phyloP scores from a whole-genome alignment of 2,329 filamentous ascomycete genomes.

The Nannizziopsis barbatae region DNA sequence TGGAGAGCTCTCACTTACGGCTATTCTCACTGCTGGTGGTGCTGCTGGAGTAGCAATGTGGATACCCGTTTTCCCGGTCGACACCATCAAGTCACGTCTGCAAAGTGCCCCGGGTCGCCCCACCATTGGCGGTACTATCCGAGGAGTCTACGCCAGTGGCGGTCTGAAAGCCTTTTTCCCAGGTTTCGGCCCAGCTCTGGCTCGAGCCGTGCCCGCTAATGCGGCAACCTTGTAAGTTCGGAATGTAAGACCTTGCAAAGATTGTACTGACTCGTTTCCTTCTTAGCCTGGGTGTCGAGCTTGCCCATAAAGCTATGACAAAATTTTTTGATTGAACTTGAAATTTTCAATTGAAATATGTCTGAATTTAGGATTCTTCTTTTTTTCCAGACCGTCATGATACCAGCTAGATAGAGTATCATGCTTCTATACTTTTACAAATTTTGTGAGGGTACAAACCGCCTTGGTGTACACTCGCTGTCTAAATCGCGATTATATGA shows the following conservation, averaged over 20 bases:
- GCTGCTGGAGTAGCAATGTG: constrained; percentile 95
- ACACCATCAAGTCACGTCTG: constrained; percentile 88
- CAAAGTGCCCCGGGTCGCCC: constrained; percentile 83
- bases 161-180: constrained; percentile 93
- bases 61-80: constrained; percentile 96
- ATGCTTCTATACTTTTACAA: too few species aligned
- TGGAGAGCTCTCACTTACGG: constrained; percentile 67
- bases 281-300: constrained; percentile 37
- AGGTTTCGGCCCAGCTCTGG: constrained; percentile 83
- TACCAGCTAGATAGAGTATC: too few species aligned
- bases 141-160: constrained; percentile 69
- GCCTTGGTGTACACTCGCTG: not conserved
- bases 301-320: constrained; percentile 42
- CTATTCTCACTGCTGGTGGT: constrained; percentile 76
- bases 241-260: not conserved
- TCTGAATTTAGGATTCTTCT: too few species aligned
- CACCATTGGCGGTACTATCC: constrained; percentile 66
- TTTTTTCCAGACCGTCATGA: too few species aligned
- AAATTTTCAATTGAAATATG: too few species aligned
- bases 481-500: not conserved
- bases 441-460: too few species aligned
- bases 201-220: constrained; percentile 88
- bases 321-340: constrained; percentile 32
- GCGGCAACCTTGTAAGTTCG: constrained; percentile 67
- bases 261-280: constrained; percentile 11